Percentiles rank a stretch among this genome's conserved stretches.
phyloP scores from a whole-genome alignment of 257 asterid species.

The Plantago major region DNA sequence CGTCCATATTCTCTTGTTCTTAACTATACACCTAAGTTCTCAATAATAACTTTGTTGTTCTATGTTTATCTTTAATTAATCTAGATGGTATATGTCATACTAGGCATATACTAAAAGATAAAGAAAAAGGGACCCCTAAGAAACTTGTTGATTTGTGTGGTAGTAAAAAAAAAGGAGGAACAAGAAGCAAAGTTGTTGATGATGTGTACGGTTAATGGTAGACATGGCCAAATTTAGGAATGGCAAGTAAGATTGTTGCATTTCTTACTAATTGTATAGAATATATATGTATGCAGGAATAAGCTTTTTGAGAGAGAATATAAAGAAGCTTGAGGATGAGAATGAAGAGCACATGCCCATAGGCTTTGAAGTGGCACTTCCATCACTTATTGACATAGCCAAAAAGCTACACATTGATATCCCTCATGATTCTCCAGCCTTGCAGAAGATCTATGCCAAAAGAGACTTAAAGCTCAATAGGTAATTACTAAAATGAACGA shows the following conservation, averaged over 20 bases:
- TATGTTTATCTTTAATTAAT: too few relatives aligned
- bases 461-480: constrained; percentile 67
- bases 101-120: too few relatives aligned
- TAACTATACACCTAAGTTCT: too few relatives aligned
- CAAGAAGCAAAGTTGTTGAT: too few relatives aligned
- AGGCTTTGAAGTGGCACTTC: constrained; percentile 91
- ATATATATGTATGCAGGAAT: constrained; percentile 37
- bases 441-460: constrained; percentile 51
- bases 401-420: constrained; percentile 48
- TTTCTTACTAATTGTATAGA: not conserved
- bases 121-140: not conserved
- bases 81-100: too few relatives aligned
- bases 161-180: too few relatives aligned
- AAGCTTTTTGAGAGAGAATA: constrained; percentile 45
- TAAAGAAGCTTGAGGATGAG: constrained; percentile 59
- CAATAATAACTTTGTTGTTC: too few relatives aligned
- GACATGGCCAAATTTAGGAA: not conserved
- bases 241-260: too few relatives aligned
- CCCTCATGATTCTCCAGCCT: constrained; percentile 47
- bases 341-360: constrained; percentile 86
- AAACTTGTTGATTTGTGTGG: not conserved
- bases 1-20: too few relatives aligned
- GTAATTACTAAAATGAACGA: constrained; percentile 28
- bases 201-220: not conserved
- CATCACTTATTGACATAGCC: constrained; percentile 72